Evolutionary conservation across 257 asterid genomes (phyloP).

Genomic region (Scutellaria galericulata): DNA sequence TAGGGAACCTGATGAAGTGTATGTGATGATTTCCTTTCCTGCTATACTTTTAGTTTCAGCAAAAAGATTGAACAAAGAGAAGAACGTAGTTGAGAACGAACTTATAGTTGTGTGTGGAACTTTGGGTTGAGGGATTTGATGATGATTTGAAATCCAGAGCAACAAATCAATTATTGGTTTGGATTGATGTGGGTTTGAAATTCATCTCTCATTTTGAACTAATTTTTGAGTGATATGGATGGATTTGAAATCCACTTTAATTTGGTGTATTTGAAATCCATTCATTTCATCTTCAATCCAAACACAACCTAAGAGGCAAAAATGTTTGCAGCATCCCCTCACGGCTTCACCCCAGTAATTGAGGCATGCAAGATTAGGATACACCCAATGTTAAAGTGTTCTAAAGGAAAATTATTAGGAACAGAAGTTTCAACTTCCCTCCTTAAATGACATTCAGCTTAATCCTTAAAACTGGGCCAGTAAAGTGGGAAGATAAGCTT

Average conservation of each 20-base stretch:
- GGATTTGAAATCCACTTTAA: too few species aligned
- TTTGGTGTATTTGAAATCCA: too few species aligned
- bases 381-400: not conserved
- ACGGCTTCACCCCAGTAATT: not conserved
- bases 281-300: too few species aligned
- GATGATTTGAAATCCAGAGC: too few species aligned
- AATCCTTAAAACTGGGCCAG: not conserved
- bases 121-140: too few species aligned
- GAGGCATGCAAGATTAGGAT: not conserved
- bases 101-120: too few species aligned
- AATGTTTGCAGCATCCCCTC: not conserved
- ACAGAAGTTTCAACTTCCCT: not conserved
- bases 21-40: slow-evolving; percentile 40
- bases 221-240: too few species aligned
- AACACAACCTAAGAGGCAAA: not conserved
- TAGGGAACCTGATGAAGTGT: slow-evolving; percentile 99
- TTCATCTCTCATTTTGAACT: too few species aligned
- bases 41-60: slow-evolving; percentile 20
- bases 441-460: not conserved
- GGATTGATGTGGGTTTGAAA: too few species aligned
- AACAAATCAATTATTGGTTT: too few species aligned
- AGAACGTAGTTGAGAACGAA: not conserved
- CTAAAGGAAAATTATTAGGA: not conserved
- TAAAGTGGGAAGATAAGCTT: slow-evolving; percentile 7
- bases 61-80: slow-evolving; percentile 6